Evolutionary conservation across 139 green algal genomes (phyloP), one percentile per base, ranked within the genome.

Genomic region (Monoraphidium neglectum): DNA sequence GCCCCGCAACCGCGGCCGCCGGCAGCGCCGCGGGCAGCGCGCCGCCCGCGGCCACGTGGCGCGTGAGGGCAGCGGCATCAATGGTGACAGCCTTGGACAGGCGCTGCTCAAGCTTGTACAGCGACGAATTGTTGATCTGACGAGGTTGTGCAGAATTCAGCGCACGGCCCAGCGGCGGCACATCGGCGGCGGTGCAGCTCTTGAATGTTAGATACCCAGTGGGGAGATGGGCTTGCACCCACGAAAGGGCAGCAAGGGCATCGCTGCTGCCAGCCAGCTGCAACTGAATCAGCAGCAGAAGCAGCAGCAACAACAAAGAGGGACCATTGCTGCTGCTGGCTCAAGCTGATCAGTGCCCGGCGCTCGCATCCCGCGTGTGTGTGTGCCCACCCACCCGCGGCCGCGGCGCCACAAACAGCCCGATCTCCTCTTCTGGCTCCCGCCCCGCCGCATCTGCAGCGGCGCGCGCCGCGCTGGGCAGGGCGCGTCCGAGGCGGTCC

Each of bases 41-140:
- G 3, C 38, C 65, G 65, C 54, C 65, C 38, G n/a, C 10, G 4
- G 59, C 65, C 23, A 57, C 51, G 49, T 67, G 40, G 65, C 65
- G 65, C 65, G 32, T 12, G 26, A 66, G 12, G 4, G 59, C 59
- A 4, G 59, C 24, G 12, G 59, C 26, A 12, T 51, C 43, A 12
- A 51, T 51, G 43, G 43, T 37, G 59, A 3, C 54, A 6, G 65
- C 66, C 49, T 38, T 66, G 0, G 46, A 32, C 16, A 88, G 73
- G 37, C 83, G 78, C 79, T 88, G 83, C 67, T 88, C 83, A 54
- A 80, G 72, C 72, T 85, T 85, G 61, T 83, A 77, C 2, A 85
- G 72, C 15, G 78, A 85, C 33, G 46, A 2, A 12, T 57, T 43
- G 51, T 40, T 80, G 15, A 84, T 53, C 24, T 51, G n/a, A n/a